Conservation (phyloP, 805 yeast species). For the Candida yuanshanica region DNA sequence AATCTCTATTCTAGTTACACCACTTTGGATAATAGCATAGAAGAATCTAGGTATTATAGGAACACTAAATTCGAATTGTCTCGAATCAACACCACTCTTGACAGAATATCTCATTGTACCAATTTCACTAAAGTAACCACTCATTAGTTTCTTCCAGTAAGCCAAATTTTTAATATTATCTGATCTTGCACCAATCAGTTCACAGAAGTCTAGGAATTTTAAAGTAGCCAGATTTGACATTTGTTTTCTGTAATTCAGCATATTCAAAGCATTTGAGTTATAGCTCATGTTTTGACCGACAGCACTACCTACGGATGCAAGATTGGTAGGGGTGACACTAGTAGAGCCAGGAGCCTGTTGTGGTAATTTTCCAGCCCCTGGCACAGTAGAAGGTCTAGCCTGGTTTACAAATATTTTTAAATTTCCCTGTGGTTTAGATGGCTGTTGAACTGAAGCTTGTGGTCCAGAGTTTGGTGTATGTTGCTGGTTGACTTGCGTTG, state of each 20-base stretch:
- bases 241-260: constrained; percentile 29
- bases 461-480: constrained; percentile 5
- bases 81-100: constrained; percentile 38
- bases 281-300: neutral
- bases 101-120: constrained; percentile 44
- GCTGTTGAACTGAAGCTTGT: constrained; percentile 4
- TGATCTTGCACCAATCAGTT: constrained; percentile 36
- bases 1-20: constrained; percentile 47
- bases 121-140: constrained; percentile 47
- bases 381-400: neutral
- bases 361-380: neutral
- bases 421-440: neutral
- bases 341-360: neutral
- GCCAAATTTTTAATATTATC: constrained; percentile 35
- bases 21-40: constrained; percentile 44
- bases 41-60: constrained; percentile 62
- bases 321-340: neutral
- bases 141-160: constrained; percentile 45
- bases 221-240: constrained; percentile 46
- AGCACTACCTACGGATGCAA: neutral
- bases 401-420: neutral
- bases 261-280: constrained; percentile 10
- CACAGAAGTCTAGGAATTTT: constrained; percentile 45
- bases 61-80: constrained; percentile 60
- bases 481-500: neutral